phyloP scores from a whole-genome alignment of 2,329 filamentous ascomycete species.

The Alternaria rosae region DNA sequence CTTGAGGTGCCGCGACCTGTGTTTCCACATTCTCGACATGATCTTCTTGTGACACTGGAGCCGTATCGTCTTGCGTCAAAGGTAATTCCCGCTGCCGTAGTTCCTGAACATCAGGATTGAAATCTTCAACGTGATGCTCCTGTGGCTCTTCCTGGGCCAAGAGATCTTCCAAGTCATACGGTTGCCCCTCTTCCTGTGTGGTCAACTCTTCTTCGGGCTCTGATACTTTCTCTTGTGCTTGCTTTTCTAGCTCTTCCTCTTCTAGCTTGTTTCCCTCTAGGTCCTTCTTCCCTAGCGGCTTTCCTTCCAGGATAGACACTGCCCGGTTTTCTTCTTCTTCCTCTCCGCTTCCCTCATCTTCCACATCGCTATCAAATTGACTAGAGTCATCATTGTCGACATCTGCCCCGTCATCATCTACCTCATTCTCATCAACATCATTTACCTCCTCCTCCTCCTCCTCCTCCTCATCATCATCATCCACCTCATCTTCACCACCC shows the following conservation, averaged over 20 bases:
- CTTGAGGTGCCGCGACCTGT: not conserved
- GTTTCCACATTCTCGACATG: not conserved
- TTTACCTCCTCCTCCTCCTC: not conserved
- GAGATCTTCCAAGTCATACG: not conserved
- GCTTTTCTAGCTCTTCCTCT: not conserved
- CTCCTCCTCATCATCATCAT: too few relatives aligned
- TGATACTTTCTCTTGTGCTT: not conserved
- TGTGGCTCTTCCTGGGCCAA: not conserved
- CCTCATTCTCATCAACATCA: not conserved
- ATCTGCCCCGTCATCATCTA: too few relatives aligned
- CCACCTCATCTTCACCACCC: not conserved
- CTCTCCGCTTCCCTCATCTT: not conserved
- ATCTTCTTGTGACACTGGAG: not conserved
- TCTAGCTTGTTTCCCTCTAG: not conserved
- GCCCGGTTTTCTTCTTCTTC: too few relatives aligned
- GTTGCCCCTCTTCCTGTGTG: not conserved
- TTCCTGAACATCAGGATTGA: not conserved
- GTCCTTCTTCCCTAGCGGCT: not conserved
- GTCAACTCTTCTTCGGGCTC: not conserved
- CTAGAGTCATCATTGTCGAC: not conserved
- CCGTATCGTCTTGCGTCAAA: not conserved
- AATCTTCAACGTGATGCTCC: not conserved
- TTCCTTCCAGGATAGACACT: not conserved
- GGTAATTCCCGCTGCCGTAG: not conserved
- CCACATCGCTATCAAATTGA: not conserved